A percentile compares a stretch with the other conserved stretches of the same genome.
Conservation (phyloP, 805 yeast species). For the Nakazawaea populi region DNA sequence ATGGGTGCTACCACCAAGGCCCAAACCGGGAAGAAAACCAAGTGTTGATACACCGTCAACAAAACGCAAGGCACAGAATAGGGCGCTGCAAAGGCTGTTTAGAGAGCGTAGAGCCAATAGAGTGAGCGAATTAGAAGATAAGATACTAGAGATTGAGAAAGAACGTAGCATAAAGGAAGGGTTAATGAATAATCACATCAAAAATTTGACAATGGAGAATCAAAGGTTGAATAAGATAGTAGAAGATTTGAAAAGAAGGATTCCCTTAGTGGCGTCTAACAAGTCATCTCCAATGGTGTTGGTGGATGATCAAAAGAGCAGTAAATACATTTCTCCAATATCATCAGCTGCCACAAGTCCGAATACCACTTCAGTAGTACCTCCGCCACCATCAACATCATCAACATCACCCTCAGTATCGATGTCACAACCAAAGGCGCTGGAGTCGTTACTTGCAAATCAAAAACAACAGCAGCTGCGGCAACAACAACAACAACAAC, state of each 20-base stretch:
- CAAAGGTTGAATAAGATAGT: slow-evolving; percentile 33
- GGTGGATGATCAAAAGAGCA: neutral
- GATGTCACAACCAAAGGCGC: too few relatives aligned
- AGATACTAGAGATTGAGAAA: slow-evolving; percentile 59
- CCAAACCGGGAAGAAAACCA: slow-evolving; percentile 48
- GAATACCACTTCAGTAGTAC: neutral
- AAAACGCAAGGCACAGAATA: slow-evolving; percentile 82
- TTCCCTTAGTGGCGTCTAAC: slow-evolving; percentile 9
- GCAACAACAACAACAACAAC: neutral
- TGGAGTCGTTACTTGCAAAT: too few relatives aligned
- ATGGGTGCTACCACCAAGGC: slow-evolving; percentile 59
- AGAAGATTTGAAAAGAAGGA: slow-evolving; percentile 30
- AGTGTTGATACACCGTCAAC: slow-evolving; percentile 71
- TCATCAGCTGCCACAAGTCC: slow-evolving; percentile 10
- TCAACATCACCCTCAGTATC: too few relatives aligned
- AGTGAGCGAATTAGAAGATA: slow-evolving; percentile 71
- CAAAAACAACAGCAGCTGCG: neutral
- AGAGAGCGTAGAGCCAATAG: slow-evolving; percentile 81
- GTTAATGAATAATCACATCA: slow-evolving; percentile 45
- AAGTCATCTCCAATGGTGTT: neutral
- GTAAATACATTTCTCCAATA: slow-evolving; percentile 6
- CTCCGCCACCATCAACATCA: neutral
- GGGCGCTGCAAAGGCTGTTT: slow-evolving; percentile 93
- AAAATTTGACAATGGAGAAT: slow-evolving; percentile 40
- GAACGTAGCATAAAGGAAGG: slow-evolving; percentile 59